A percentile compares a stretch with the other conserved stretches of the same genome.
These are phyloP conservation scores for Paraconiothyrium sp. DNA, from an alignment of 2,329 filamentous ascomycete species.

Conservation along the genomic window DNA sequence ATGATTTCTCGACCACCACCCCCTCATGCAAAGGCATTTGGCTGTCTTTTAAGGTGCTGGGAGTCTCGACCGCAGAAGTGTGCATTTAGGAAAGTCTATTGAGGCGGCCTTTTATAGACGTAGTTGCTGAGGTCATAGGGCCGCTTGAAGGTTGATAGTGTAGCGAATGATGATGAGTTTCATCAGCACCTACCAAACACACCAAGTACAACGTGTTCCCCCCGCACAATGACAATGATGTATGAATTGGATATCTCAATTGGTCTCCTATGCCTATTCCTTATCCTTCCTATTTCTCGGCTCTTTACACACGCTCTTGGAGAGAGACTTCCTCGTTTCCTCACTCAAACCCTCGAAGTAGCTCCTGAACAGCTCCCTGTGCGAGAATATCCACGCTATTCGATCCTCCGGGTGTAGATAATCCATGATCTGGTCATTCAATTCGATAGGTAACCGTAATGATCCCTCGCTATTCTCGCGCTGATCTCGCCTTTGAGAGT, in stretches of 20 bases:
- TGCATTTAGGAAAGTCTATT: too few species aligned
- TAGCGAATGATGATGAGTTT: background rate
- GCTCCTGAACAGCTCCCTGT: constrained; percentile 27
- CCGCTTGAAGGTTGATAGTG: too few species aligned
- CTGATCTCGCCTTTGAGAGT: background rate
- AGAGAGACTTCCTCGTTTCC: constrained; percentile 16
- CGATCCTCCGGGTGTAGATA: constrained; percentile 49
- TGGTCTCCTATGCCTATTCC: background rate
- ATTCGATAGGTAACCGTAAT: constrained; percentile 50
- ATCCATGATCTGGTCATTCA: constrained; percentile 52
- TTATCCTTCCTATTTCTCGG: background rate
- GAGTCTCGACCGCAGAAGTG: too few species aligned
- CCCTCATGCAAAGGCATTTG: too few species aligned
- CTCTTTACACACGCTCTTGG: background rate
- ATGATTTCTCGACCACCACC: too few species aligned
- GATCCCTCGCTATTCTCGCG: constrained; percentile 7
- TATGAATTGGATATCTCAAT: background rate
- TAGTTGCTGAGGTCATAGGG: too few species aligned
- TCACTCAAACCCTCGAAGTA: constrained; percentile 20
- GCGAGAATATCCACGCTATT: constrained; percentile 50
- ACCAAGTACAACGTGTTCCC: background rate
- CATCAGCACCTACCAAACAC: background rate
- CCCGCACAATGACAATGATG: background rate
- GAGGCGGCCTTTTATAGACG: too few species aligned
- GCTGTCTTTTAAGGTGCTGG: too few species aligned